Evolutionary conservation across 495 filamentous ascomycete genomes (phyloP).

Genomic region (Hypoxylon cercidicola): DNA sequence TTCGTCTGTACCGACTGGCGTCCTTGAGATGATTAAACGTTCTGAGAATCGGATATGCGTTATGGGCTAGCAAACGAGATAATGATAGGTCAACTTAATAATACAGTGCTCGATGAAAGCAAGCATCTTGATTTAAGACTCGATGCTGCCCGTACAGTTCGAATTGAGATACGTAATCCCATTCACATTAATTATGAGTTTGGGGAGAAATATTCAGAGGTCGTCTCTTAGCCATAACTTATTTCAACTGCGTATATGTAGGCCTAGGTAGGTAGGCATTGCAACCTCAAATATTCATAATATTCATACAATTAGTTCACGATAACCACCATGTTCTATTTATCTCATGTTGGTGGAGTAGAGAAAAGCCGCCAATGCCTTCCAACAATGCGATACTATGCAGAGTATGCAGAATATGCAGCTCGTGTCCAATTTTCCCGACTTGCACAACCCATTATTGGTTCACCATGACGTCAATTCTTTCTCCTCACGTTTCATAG

Average conservation of each 20-base stretch:
- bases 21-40: constrained; percentile 19
- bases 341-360: neutral
- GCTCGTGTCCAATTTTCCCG: constrained; percentile 36
- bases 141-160: neutral
- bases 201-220: neutral
- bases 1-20: constrained; percentile 19
- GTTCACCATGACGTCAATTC: constrained; percentile 39
- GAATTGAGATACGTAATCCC: neutral
- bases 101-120: constrained; percentile 2
- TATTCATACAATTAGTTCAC: neutral
- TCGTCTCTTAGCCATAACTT: too few relatives aligned
- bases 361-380: neutral
- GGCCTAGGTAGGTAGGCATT: too few relatives aligned
- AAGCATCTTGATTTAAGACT: neutral
- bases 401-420: constrained; percentile 31
- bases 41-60: constrained; percentile 25
- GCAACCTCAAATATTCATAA: neutral
- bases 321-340: neutral
- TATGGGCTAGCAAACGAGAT: constrained; percentile 32
- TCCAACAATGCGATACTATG: constrained; percentile 14
- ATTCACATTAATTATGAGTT: constrained; percentile 2
- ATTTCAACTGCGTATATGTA: too few relatives aligned
- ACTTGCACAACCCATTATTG: constrained; percentile 29
- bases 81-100: constrained; percentile 31
- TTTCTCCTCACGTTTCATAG: constrained; percentile 44